Conservation (phyloP, 805 yeast genomes). For the Cyberlindnera mrakii region DNA sequence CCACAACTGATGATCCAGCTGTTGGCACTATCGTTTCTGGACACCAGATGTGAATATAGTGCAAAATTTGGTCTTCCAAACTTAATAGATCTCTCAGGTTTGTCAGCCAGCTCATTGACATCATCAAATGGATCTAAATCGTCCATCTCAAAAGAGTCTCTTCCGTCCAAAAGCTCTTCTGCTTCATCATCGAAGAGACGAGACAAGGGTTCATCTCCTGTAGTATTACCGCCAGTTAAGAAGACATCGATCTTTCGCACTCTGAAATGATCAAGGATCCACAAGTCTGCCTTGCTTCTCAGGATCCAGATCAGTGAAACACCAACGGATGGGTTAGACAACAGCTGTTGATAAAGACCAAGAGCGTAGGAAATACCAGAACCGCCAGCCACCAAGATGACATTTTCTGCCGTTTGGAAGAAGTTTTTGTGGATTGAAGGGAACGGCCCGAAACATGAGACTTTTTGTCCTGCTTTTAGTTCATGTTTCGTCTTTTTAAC, state of each 20-base stretch:
- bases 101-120: conserved; percentile 1
- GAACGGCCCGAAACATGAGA: conserved; percentile 37
- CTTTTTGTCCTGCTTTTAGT: conserved; percentile 26
- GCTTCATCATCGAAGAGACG: conserved; percentile 8
- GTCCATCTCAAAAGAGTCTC: conserved; percentile 21
- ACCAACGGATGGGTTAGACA: conserved; percentile 19
- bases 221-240: conserved; percentile 26
- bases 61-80: conserved; percentile 37
- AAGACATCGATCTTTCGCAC: conserved; percentile 32
- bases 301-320: conserved; percentile 51
- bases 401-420: conserved; percentile 42
- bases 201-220: conserved; percentile 6
- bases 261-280: conserved; percentile 35
- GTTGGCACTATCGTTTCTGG: conserved; percentile 24
- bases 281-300: conserved; percentile 39
- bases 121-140: conserved; percentile 19
- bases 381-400: conserved; percentile 61
- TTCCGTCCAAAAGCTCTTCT: conserved; percentile 17
- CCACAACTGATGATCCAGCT: conserved; percentile 60
- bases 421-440: conserved; percentile 40
- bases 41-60: conserved; percentile 26
- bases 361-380: conserved; percentile 65
- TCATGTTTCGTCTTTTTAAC: conserved; percentile 34
- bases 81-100: conserved; percentile 5
- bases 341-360: conserved; percentile 41